Evolutionary conservation across 1,284 basidiomycete genomes (phyloP).

Genomic region (Puccinia polysora): DNA sequence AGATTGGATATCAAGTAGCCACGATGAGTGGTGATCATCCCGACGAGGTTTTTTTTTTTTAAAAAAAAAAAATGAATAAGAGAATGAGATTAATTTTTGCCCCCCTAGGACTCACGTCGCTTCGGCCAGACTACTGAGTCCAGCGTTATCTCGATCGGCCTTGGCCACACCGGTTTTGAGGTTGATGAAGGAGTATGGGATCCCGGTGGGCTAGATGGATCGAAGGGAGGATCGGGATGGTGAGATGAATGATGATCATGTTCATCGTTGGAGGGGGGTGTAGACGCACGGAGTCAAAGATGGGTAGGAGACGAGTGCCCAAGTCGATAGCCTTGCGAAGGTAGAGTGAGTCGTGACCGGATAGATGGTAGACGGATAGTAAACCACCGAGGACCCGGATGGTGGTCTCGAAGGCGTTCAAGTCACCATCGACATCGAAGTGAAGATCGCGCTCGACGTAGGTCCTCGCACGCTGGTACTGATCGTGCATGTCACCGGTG

Average conservation of each 20-base stretch:
- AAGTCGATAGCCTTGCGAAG: conserved; percentile 73
- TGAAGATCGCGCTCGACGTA: conserved; percentile 62
- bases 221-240: too few species aligned
- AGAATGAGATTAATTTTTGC: too few species aligned
- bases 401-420: conserved; percentile 88
- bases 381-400: conserved; percentile 77
- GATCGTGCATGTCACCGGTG: conserved; percentile 18
- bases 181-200: conserved; percentile 76
- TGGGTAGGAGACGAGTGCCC: conserved; percentile 76
- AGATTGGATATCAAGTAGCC: too few species aligned
- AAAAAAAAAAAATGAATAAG: too few species aligned
- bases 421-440: conserved; percentile 73
- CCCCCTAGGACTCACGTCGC: conserved; percentile 56
- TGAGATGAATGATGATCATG: too few species aligned
- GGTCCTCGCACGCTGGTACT: conserved; percentile 13
- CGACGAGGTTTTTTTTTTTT: too few species aligned
- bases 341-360: conserved; percentile 62
- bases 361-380: conserved; percentile 72
- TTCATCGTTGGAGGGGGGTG: too few species aligned
- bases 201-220: conserved; percentile 60
- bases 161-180: conserved; percentile 65
- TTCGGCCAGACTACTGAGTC: conserved; percentile 74
- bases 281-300: conserved; percentile 64
- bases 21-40: too few species aligned
- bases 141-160: conserved; percentile 63